phyloP scores from a whole-genome alignment of 2,329 filamentous ascomycete genomes.

The Aspergillus nomiae region DNA sequence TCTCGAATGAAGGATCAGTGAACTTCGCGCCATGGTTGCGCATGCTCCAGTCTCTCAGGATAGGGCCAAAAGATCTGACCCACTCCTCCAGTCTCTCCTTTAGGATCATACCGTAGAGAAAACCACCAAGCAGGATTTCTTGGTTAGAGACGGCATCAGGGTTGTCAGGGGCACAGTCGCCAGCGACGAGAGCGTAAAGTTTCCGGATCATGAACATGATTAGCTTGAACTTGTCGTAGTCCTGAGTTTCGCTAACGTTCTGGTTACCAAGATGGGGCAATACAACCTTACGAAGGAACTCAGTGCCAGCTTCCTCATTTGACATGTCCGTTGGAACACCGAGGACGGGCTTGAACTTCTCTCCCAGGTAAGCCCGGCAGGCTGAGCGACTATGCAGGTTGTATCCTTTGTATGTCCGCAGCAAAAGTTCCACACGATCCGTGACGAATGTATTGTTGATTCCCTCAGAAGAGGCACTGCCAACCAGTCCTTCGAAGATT shows the following conservation, averaged over 20 bases:
- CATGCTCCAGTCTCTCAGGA: slow-evolving; percentile 58
- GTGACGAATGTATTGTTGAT: slow-evolving; percentile 89
- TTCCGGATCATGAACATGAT: slow-evolving; percentile 96
- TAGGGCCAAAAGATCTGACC: slow-evolving; percentile 64
- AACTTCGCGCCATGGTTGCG: slow-evolving; percentile 61
- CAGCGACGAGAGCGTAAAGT: slow-evolving; percentile 87
- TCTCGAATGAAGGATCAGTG: slow-evolving; percentile 72
- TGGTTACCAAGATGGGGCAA: slow-evolving; percentile 87
- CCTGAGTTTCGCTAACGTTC: slow-evolving; percentile 79
- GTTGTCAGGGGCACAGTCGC: slow-evolving; percentile 91
- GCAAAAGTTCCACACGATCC: slow-evolving; percentile 85
- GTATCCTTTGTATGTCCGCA: slow-evolving; percentile 93
- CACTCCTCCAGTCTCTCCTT: slow-evolving; percentile 95
- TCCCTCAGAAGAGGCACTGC: slow-evolving; percentile 72
- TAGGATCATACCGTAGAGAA: slow-evolving; percentile 90
- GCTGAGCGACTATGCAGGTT: slow-evolving; percentile 77
- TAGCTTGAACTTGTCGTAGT: slow-evolving; percentile 91
- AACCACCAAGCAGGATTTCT: slow-evolving; percentile 89
- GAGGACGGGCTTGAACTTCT: slow-evolving; percentile 87
- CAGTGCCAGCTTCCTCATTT: slow-evolving; percentile 85
- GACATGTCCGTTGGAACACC: slow-evolving; percentile 81
- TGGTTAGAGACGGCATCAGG: slow-evolving; percentile 96
- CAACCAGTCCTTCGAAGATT: slow-evolving; percentile 92
- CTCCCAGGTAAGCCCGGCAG: slow-evolving; percentile 82
- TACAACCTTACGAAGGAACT: slow-evolving; percentile 87